These are phyloP conservation scores for Ascochyta lentis DNA, from an alignment of 2,329 filamentous ascomycete genomes.

Conservation along the genomic window DNA sequence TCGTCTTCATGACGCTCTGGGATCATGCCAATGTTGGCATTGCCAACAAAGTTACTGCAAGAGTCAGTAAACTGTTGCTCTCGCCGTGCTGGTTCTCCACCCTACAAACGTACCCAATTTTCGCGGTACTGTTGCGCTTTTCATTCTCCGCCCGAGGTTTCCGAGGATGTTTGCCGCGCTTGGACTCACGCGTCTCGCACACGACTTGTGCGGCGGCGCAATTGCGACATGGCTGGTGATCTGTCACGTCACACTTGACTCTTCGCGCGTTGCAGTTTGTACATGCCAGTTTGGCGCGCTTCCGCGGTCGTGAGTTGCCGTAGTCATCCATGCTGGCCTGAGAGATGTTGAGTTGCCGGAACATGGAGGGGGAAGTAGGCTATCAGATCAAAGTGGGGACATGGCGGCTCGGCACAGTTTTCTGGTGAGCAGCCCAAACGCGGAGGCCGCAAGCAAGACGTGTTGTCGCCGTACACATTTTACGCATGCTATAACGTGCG, in stretches of 20 bases:
- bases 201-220: constrained; percentile 47
- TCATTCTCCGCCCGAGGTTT: constrained; percentile 29
- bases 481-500: not conserved
- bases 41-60: not conserved
- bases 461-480: not conserved
- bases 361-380: constrained; percentile 28
- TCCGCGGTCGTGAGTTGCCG: constrained; percentile 30
- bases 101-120: constrained; percentile 21
- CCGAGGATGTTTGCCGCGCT: constrained; percentile 52
- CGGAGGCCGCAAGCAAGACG: not conserved
- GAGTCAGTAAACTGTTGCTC: constrained; percentile 1
- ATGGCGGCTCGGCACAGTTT: constrained; percentile 23
- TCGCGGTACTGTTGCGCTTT: constrained; percentile 11
- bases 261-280: constrained; percentile 54
- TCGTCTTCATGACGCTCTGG: constrained; percentile 37
- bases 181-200: constrained; percentile 53
- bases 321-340: constrained; percentile 15
- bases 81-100: not conserved
- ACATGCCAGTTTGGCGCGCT: constrained; percentile 54
- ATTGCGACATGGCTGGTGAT: constrained; percentile 53
- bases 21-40: constrained; percentile 13
- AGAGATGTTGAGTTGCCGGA: constrained; percentile 20
- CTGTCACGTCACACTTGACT: constrained; percentile 56
- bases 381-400: constrained; percentile 15
- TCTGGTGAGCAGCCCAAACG: not conserved